Percentiles rank a stretch among this genome's conserved stretches.
phyloP scores from a whole-genome alignment of 129 eudicot species.

The Lactuca sativa region DNA sequence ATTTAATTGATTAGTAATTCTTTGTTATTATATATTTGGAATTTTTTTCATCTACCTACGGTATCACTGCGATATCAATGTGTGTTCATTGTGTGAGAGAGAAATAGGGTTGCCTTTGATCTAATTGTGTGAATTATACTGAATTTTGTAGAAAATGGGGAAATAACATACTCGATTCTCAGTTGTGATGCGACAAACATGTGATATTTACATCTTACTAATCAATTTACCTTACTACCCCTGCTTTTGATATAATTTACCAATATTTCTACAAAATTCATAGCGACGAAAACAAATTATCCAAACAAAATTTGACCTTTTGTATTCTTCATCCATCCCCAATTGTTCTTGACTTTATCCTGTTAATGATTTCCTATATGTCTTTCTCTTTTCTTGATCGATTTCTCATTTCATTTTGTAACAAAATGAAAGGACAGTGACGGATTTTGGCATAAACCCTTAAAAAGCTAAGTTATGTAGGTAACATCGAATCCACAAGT shows the following conservation, averaged over 20 bases:
- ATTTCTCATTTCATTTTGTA: not conserved
- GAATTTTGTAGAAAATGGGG: constrained; percentile 28
- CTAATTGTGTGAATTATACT: not conserved
- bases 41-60: not conserved
- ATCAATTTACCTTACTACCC: constrained; percentile 13
- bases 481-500: constrained; percentile 31
- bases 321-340: constrained; percentile 17
- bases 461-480: constrained; percentile 35
- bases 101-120: not conserved
- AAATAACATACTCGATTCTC: constrained; percentile 29
- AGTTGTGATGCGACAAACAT: constrained; percentile 35
- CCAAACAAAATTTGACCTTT: constrained; percentile 14
- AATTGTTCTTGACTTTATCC: not conserved
- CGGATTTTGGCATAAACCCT: constrained; percentile 22
- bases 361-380: constrained; percentile 1
- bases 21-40: not conserved
- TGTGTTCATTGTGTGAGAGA: constrained; percentile 4
- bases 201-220: constrained; percentile 18
- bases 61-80: not conserved
- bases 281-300: constrained; percentile 1
- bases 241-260: constrained; percentile 19
- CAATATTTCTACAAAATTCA: not conserved
- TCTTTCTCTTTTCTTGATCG: not conserved
- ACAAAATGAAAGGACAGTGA: constrained; percentile 33
- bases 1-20: not conserved